Percentiles rank a stretch among this genome's conserved stretches.
Conservation (phyloP, 257 asterid species). For the Apocynum venetum region DNA sequence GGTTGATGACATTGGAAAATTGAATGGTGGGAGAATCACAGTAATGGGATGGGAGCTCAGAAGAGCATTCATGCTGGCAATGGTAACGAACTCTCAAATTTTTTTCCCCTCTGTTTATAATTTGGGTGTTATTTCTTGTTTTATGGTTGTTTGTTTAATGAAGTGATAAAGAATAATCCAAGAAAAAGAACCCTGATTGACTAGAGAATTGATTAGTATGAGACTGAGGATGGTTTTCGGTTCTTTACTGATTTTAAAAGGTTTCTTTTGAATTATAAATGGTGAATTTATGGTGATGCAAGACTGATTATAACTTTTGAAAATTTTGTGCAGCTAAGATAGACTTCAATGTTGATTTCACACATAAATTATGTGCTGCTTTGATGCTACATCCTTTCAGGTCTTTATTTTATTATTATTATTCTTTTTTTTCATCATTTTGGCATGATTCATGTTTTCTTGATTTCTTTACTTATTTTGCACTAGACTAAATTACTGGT, state of each 20-base stretch:
- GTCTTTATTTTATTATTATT: slow-evolving; percentile 22
- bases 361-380: slow-evolving; percentile 89
- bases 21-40: slow-evolving; percentile 26
- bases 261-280: background rate
- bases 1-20: slow-evolving; percentile 1
- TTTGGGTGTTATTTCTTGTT: background rate
- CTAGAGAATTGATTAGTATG: background rate
- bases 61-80: slow-evolving; percentile 93
- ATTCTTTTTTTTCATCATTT: background rate
- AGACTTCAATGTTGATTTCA: slow-evolving; percentile 94
- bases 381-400: slow-evolving; percentile 82
- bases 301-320: slow-evolving; percentile 1
- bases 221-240: background rate
- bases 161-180: background rate
- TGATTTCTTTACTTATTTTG: background rate
- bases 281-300: background rate
- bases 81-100: slow-evolving; percentile 35
- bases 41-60: slow-evolving; percentile 92
- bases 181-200: background rate
- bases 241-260: background rate
- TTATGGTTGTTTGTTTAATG: background rate
- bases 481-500: background rate
- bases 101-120: background rate
- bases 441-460: background rate
- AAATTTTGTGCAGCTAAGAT: slow-evolving; percentile 68